Conservation (phyloP, 805 yeast genomes). For the Blastobotrys peoriensis region DNA sequence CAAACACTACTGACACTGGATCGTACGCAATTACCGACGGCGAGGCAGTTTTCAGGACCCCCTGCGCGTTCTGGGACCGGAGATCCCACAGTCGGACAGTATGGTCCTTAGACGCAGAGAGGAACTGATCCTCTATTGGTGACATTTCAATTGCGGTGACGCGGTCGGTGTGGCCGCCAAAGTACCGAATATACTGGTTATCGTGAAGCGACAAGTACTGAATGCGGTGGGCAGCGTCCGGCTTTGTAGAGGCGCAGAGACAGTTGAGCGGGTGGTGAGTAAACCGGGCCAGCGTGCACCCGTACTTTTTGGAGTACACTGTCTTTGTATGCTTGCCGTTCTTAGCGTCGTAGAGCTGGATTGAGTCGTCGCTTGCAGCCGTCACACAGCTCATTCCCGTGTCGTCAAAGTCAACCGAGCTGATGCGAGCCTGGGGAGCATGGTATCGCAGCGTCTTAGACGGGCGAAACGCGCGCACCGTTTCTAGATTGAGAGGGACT, state of each 20-base stretch:
- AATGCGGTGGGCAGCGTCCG: slow-evolving; percentile 45
- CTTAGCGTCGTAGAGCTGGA: slow-evolving; percentile 76
- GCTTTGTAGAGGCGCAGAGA: slow-evolving; percentile 77
- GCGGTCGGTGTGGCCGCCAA: slow-evolving; percentile 75
- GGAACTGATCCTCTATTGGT: slow-evolving; percentile 58
- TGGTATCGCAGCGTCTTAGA: slow-evolving; percentile 44
- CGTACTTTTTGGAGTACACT: slow-evolving; percentile 81
- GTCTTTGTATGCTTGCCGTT: slow-evolving; percentile 57
- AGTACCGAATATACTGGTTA: slow-evolving; percentile 76
- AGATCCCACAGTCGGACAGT: slow-evolving; percentile 87
- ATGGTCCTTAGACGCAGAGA: slow-evolving; percentile 68
- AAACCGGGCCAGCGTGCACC: slow-evolving; percentile 80
- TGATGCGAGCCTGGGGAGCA: slow-evolving; percentile 32
- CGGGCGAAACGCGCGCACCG: slow-evolving; percentile 30
- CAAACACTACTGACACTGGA: slow-evolving; percentile 79
- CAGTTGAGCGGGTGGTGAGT: slow-evolving; percentile 69
- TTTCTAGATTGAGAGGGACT: slow-evolving; percentile 8
- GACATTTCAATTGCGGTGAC: slow-evolving; percentile 69
- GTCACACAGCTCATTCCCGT: slow-evolving; percentile 72
- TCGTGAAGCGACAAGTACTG: slow-evolving; percentile 72
- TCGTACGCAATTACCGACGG: slow-evolving; percentile 65
- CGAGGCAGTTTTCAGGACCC: slow-evolving; percentile 49
- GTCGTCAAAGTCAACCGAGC: slow-evolving; percentile 64
- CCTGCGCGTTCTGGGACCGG: slow-evolving; percentile 58
- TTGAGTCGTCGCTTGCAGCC: slow-evolving; percentile 78